phyloP scores from a whole-genome alignment of 75 land plant species.

The Picea glauca region DNA sequence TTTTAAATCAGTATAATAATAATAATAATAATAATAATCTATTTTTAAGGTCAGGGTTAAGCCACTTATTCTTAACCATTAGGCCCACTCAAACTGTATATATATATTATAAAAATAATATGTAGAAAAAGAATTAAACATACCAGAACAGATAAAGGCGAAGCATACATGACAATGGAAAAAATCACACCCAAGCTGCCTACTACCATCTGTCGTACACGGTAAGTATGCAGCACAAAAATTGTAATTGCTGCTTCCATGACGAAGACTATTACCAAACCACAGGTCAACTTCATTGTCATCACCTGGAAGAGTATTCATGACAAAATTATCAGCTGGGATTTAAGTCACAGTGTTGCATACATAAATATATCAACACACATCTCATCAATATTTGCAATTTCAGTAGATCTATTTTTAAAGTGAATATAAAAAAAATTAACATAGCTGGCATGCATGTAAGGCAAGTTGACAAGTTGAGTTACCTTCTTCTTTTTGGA shows the following conservation, averaged over 20 bases:
- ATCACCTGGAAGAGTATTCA: conserved; percentile 13
- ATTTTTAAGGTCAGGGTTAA: no score
- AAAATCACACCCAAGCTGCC: neutral
- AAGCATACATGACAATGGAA: neutral
- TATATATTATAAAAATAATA: neutral
- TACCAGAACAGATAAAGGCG: neutral
- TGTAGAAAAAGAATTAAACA: neutral
- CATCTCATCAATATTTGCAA: no score
- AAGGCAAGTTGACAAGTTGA: no score
- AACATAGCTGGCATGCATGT: no score
- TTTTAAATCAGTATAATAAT: no score
- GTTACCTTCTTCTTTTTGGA: neutral
- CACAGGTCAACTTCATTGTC: neutral
- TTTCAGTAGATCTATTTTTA: no score
- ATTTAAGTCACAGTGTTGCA: neutral
- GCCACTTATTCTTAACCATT: no score
- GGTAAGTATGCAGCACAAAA: neutral
- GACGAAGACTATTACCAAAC: neutral
- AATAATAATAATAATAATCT: no score
- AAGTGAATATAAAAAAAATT: no score
- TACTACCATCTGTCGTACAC: neutral
- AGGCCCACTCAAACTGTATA: no score
- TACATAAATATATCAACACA: no score
- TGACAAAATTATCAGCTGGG: neutral
- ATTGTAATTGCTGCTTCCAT: neutral